Percentiles rank a stretch among this genome's conserved stretches.
Evolutionary conservation across 371 early-diverging fungal genomes (phyloP).

Genomic region (Thermomucor indicae-seudaticae): DNA sequence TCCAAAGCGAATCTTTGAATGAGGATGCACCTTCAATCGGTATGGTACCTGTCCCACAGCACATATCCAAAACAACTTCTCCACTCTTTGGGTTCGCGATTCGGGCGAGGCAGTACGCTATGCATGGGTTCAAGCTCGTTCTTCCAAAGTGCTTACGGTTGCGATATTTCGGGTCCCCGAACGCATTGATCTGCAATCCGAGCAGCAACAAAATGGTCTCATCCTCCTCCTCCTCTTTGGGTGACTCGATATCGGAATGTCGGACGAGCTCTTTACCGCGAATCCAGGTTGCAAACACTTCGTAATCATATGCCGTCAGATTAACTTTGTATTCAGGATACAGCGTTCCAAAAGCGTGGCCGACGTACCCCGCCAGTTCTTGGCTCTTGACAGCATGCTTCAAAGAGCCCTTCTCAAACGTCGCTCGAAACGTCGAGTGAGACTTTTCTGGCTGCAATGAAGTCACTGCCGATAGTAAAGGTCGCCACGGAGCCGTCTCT

Average conservation of each 20-base stretch:
- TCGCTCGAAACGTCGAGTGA: constrained; percentile 28
- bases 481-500: constrained; percentile 12
- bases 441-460: not conserved
- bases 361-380: constrained; percentile 27
- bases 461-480: not conserved
- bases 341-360: constrained; percentile 18
- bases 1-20: constrained; percentile 30
- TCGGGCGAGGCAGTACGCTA: constrained; percentile 35
- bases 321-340: constrained; percentile 35
- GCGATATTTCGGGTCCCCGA: constrained; percentile 25
- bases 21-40: constrained; percentile 25
- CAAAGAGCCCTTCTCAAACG: constrained; percentile 28
- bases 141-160: constrained; percentile 32
- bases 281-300: constrained; percentile 24
- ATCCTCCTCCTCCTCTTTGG: not conserved
- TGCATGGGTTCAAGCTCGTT: constrained; percentile 38
- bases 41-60: constrained; percentile 36
- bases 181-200: constrained; percentile 21
- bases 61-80: constrained; percentile 40
- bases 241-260: too few relatives aligned
- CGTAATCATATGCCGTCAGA: constrained; percentile 27
- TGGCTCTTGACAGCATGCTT: constrained; percentile 23
- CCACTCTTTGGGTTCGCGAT: constrained; percentile 32
- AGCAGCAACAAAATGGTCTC: constrained; percentile 11
- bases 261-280: not conserved